Evolutionary conservation across 1,284 basidiomycete species (phyloP), one percentile per base, ranked within the genome.

Genomic region (Cryptococcus sp.): DNA sequence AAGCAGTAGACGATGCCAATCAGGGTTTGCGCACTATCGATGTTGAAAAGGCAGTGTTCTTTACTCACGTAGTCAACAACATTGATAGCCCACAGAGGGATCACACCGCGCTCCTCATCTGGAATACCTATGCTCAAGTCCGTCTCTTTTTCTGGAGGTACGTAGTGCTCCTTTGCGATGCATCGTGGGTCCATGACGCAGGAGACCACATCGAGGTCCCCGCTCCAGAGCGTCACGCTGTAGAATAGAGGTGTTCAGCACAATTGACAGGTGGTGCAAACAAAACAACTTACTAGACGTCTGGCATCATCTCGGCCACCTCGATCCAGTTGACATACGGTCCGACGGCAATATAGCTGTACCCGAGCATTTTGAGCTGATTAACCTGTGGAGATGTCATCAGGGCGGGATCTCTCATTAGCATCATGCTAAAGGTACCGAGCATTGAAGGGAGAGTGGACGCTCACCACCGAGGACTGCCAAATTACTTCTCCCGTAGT

Each of bases 101-200:
- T 72, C 25, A 59, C 60, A 2, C 75, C 72, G 13, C 64, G 54
- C 52, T 75, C 71, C 15, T 68, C 62, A 17, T 67, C 59, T 10
- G 69, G 67, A 3, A 77, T 51, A 11, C 47, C 55, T 10, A 62
- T 39, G 19, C 53, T 60, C 50, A 71, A 57, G 54, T 75, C 66
- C 46, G 61, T 52, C 11, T 45, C 58, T 17, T 53, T 57, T 8
- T 60, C 54, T 22, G 69, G 64, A 6, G 71, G 66, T 22, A 56
- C 47, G 57, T 73, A 77, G 49, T 75, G 69, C 35, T 70, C 68
- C 13, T 65, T 65, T 1, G 71, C 67, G 16, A 74, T 57, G 54
- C 77, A 78, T 16, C 71, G 66, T 2, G 77, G 75, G 52, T 78
- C 75, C 22, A 65, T 70, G 10, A 72, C 51, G 55, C 77, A 78